These are phyloP conservation scores for Phaeotremella skinneri DNA, from an alignment of 768 basidiomycete genomes.

Conservation along the genomic window DNA sequence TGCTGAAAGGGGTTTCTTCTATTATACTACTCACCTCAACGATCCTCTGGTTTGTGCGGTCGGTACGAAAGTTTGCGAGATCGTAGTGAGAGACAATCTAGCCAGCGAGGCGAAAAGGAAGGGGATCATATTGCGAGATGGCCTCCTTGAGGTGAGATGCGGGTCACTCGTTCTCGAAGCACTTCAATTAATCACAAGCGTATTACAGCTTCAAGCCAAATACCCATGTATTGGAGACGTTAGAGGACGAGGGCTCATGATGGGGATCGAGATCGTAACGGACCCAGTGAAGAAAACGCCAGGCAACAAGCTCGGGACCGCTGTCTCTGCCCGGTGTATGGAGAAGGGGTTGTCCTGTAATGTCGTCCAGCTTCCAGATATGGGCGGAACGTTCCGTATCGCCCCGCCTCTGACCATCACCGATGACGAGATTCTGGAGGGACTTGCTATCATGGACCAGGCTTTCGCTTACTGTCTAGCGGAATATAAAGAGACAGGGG, in stretches of 20 bases:
- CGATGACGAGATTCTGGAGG: constrained; percentile 19
- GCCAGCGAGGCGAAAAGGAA: constrained; percentile 7
- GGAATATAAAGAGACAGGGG: no score
- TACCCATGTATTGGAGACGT: constrained; percentile 34
- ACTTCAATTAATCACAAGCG: background rate
- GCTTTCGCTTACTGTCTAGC: constrained; percentile 7
- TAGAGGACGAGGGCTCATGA: constrained; percentile 29
- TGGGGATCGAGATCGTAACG: constrained; percentile 27
- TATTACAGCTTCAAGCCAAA: constrained; percentile 23
- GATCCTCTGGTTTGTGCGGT: constrained; percentile 29
- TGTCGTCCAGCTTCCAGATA: constrained; percentile 24
- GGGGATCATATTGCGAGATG: constrained; percentile 13
- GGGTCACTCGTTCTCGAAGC: background rate
- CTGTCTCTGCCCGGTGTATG: constrained; percentile 20
- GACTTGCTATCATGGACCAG: constrained; percentile 20
- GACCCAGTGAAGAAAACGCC: constrained; percentile 9
- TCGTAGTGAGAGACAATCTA: constrained; percentile 23
- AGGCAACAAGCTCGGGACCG: constrained; percentile 10
- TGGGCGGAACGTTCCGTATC: constrained; percentile 31
- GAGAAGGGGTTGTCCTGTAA: constrained; percentile 25
- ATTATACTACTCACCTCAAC: constrained; percentile 37
- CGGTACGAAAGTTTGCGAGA: constrained; percentile 26
- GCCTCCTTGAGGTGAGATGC: constrained; percentile 16
- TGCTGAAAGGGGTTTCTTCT: constrained; percentile 28
- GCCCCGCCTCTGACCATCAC: constrained; percentile 29